A percentile compares a stretch with the other conserved stretches of the same genome.
These are phyloP conservation scores for Peronospora destructor DNA, from an alignment of 352 stramenopile genomes.

Conservation along the genomic window DNA sequence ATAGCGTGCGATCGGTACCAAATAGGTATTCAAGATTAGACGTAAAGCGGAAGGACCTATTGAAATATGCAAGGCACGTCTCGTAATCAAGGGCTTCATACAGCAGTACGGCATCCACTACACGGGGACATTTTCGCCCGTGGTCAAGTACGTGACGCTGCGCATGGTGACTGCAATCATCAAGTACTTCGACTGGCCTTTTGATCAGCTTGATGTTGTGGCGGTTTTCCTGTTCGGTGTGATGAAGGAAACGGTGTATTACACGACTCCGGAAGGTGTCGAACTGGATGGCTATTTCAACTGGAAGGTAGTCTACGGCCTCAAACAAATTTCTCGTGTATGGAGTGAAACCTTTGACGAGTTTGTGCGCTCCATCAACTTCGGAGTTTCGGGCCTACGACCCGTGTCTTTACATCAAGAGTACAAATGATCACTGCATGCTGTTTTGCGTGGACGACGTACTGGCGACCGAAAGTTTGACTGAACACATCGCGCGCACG, in stretches of 20 bases:
- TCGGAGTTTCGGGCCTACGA: background rate
- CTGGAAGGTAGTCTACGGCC: constrained; percentile 4
- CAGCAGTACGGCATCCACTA: constrained; percentile 34
- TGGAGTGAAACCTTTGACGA: constrained; percentile 6
- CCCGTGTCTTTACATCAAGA: constrained; percentile 12
- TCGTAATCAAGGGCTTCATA: constrained; percentile 2
- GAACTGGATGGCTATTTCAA: background rate
- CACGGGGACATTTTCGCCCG: constrained; percentile 1
- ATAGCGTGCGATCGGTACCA: too few species aligned
- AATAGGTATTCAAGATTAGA: too few species aligned
- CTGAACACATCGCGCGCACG: too few species aligned
- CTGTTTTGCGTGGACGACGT: too few species aligned
- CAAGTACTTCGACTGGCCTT: background rate
- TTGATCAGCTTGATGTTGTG: constrained; percentile 11
- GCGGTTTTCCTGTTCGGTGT: constrained; percentile 2
- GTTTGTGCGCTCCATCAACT: background rate
- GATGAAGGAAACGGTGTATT: constrained; percentile 9
- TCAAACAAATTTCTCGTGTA: constrained; percentile 5
- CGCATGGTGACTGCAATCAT: background rate
- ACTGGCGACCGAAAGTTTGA: too few species aligned
- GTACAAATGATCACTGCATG: too few species aligned
- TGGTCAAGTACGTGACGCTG: constrained; percentile 4
- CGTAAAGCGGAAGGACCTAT: too few species aligned
- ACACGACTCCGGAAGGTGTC: background rate
- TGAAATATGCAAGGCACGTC: background rate